Percentiles rank a stretch among this genome's conserved stretches.
These are phyloP conservation scores for Hemisphaericaspora lyxosophila DNA, from an alignment of 1,139 yeast genomes.

Conservation along the genomic window DNA sequence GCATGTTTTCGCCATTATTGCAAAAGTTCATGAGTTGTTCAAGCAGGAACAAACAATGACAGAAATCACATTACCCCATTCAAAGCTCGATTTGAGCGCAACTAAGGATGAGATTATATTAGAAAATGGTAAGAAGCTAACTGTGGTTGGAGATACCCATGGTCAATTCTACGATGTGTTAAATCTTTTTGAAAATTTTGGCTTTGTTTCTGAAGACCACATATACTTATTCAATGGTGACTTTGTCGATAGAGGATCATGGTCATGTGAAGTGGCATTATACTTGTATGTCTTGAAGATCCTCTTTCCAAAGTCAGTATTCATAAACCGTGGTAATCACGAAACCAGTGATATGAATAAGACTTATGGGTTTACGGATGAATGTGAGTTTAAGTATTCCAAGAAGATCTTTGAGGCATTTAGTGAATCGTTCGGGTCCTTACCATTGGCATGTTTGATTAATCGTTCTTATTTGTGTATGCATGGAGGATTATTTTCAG, in stretches of 20 bases:
- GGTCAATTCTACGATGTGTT: constrained; percentile 93
- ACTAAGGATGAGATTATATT: constrained; percentile 22
- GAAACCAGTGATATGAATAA: constrained; percentile 97
- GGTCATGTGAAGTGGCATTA: constrained; percentile 96
- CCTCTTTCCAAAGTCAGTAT: constrained; percentile 70
- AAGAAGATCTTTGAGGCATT: constrained; percentile 83
- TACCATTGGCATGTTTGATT: constrained; percentile 84
- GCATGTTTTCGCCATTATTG: constrained; percentile 80
- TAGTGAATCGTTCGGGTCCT: constrained; percentile 79
- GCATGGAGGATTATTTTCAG: constrained; percentile 94
- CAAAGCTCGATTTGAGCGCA: constrained; percentile 16
- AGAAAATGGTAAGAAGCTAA: constrained; percentile 45
- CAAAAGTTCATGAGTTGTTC: constrained; percentile 68
- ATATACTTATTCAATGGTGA: constrained; percentile 91
- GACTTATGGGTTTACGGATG: constrained; percentile 95
- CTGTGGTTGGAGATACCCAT: constrained; percentile 97
- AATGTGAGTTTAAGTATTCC: constrained; percentile 86
- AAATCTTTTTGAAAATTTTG: constrained; percentile 73
- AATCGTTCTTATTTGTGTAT: constrained; percentile 77
- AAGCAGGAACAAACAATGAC: constrained; percentile 70
- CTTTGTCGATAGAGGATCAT: constrained; percentile 96
- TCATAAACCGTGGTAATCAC: constrained; percentile 90
- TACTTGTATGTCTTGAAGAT: constrained; percentile 77
- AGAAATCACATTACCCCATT: constrained; percentile 56
- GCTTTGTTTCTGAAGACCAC: constrained; percentile 66